Evolutionary conservation across 352 stramenopile species (phyloP).

Genomic region (Phytophthora podocarpi): DNA sequence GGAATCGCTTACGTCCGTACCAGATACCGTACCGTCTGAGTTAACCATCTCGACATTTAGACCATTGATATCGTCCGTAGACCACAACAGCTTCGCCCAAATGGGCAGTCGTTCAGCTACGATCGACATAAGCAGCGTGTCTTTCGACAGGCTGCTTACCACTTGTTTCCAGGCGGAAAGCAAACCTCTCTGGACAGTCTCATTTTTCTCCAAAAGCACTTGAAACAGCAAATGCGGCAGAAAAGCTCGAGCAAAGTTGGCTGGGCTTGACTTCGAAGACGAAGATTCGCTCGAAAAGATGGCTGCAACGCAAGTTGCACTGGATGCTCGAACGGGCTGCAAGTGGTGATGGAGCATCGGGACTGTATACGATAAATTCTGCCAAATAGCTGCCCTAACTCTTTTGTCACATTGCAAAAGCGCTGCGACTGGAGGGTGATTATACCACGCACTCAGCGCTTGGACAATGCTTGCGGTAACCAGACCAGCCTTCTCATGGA

Average conservation of each 20-base stretch:
- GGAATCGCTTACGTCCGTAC: background rate
- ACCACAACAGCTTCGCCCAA: conserved; percentile 69
- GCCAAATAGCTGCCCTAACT: conserved; percentile 31
- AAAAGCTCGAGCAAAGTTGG: conserved; percentile 34
- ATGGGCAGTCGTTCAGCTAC: conserved; percentile 23
- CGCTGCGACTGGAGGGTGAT: conserved; percentile 17
- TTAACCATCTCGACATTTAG: conserved; percentile 35
- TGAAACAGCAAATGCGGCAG: conserved; percentile 71
- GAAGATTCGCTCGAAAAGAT: conserved; percentile 38
- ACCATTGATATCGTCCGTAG: conserved; percentile 28
- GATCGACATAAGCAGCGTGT: conserved; percentile 25
- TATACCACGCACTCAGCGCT: conserved; percentile 54
- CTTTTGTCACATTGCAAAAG: conserved; percentile 32
- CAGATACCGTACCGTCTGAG: background rate
- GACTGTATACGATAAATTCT: conserved; percentile 41
- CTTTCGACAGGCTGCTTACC: conserved; percentile 28
- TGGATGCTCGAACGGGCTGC: conserved; percentile 44
- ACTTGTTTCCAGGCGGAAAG: conserved; percentile 49
- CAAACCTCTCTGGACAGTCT: conserved; percentile 33
- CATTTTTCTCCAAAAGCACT: conserved; percentile 52
- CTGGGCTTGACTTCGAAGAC: conserved; percentile 7
- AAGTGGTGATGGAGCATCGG: conserved; percentile 70
- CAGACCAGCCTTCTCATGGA: conserved; percentile 33
- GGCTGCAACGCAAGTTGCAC: conserved; percentile 49
- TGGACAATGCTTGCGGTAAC: conserved; percentile 39